Evolutionary conservation across 441 rosid genomes (phyloP).

Genomic region (Jatropha multifida): DNA sequence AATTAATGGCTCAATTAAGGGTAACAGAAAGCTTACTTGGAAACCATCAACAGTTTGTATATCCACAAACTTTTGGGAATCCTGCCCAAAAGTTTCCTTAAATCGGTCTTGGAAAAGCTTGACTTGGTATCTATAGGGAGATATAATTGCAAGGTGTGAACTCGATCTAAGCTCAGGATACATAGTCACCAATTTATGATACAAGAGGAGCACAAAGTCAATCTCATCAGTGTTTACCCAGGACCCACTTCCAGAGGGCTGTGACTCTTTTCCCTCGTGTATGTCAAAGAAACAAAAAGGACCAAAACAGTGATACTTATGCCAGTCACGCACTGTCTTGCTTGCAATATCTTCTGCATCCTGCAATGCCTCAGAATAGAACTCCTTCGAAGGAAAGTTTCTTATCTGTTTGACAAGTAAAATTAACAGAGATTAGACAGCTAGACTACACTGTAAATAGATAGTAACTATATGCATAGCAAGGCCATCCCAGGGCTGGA

Average conservation of each 20-base stretch:
- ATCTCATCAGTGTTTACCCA: constrained; percentile 76
- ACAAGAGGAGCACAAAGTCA: constrained; percentile 73
- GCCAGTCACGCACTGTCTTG: constrained; percentile 82
- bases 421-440: neutral
- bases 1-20: neutral
- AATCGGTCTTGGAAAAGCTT: constrained; percentile 79
- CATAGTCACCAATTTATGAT: constrained; percentile 72
- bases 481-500: neutral
- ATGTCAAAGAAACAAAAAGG: constrained; percentile 91
- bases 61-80: constrained; percentile 70
- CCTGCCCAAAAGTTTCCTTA: constrained; percentile 69
- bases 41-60: constrained; percentile 93
- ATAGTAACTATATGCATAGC: neutral
- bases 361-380: constrained; percentile 71
- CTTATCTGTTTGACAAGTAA: constrained; percentile 58
- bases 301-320: constrained; percentile 69
- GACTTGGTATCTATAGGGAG: constrained; percentile 89
- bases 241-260: constrained; percentile 83
- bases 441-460: neutral
- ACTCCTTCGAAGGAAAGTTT: constrained; percentile 88
- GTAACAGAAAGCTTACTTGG: constrained; percentile 55
- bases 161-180: constrained; percentile 80
- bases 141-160: constrained; percentile 81
- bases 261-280: constrained; percentile 80
- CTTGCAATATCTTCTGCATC: constrained; percentile 68